These are phyloP conservation scores for Ophiocordyceps australis DNA, from an alignment of 2,329 filamentous ascomycete genomes.

Conservation along the genomic window DNA sequence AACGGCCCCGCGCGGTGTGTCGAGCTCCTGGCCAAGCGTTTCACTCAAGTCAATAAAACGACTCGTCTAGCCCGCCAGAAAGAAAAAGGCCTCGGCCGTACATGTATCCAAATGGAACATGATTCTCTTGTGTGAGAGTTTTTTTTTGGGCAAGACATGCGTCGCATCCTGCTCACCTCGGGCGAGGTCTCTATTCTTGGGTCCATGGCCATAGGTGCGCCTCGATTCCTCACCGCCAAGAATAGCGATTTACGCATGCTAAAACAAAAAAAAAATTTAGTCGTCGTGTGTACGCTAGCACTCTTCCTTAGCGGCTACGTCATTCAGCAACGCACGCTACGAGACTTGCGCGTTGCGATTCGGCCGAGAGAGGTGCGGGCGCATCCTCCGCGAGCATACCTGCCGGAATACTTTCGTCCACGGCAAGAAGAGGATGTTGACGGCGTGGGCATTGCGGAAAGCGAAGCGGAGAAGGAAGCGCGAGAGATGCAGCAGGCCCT, in stretches of 20 bases:
- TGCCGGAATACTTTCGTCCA: slow-evolving; percentile 30
- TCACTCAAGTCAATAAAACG: too few relatives aligned
- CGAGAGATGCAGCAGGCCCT: slow-evolving; percentile 6
- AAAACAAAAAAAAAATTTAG: too few relatives aligned
- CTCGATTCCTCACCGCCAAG: not conserved
- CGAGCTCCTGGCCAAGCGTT: too few relatives aligned
- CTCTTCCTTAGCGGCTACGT: slow-evolving; percentile 80
- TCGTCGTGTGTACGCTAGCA: slow-evolving; percentile 60
- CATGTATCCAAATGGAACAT: too few relatives aligned
- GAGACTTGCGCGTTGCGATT: slow-evolving; percentile 58
- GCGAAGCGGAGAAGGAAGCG: slow-evolving; percentile 12
- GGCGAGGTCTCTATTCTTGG: slow-evolving; percentile 52
- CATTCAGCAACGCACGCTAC: slow-evolving; percentile 72
- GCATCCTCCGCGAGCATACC: slow-evolving; percentile 26
- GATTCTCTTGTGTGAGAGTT: too few relatives aligned
- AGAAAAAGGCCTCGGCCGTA: too few relatives aligned
- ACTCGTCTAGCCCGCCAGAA: too few relatives aligned
- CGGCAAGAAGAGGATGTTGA: slow-evolving; percentile 27
- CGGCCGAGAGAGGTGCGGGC: slow-evolving; percentile 25
- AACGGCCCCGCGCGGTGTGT: too few relatives aligned
- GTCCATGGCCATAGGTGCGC: slow-evolving; percentile 43
- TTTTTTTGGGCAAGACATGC: too few relatives aligned
- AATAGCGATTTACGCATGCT: not conserved
- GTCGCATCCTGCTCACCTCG: slow-evolving; percentile 42
- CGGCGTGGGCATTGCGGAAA: slow-evolving; percentile 19